phyloP scores from a whole-genome alignment of 805 yeast species.

The Metschnikowia bowlesiae region DNA sequence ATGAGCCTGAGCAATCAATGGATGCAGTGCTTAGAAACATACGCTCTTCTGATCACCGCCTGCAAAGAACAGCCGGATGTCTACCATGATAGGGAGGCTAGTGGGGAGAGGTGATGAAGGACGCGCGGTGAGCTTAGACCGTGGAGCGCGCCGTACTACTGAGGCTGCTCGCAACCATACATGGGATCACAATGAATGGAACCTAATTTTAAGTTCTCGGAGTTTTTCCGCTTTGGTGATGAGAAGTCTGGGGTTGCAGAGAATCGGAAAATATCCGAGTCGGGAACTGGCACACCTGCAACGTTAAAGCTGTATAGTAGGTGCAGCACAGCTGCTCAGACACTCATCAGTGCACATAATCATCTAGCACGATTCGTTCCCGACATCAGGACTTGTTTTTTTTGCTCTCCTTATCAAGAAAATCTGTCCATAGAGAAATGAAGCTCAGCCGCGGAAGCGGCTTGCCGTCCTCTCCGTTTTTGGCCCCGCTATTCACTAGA shows the following conservation, averaged over 20 bases:
- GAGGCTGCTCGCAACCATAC: background rate
- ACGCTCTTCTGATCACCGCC: constrained; percentile 3
- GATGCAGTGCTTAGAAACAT: background rate
- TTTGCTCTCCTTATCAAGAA: constrained; percentile 62
- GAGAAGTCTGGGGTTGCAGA: too few species aligned
- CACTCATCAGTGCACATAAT: too few species aligned
- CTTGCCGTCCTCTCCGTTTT: constrained; percentile 18
- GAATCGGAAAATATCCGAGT: too few species aligned
- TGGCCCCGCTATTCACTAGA: constrained; percentile 34
- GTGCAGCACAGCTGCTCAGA: too few species aligned
- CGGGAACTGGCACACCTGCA: too few species aligned
- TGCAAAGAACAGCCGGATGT: constrained; percentile 19
- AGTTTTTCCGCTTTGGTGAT: too few species aligned
- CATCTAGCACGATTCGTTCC: background rate
- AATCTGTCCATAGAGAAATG: constrained; percentile 77
- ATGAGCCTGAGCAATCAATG: background rate
- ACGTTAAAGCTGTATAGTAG: too few species aligned
- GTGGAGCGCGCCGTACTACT: background rate
- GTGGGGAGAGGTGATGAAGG: background rate
- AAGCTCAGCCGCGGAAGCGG: constrained; percentile 46
- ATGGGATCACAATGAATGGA: background rate
- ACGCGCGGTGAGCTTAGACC: constrained; percentile 1
- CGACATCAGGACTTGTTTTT: background rate
- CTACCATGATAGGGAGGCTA: constrained; percentile 12
- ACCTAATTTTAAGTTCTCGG: too few species aligned